phyloP scores from a whole-genome alignment of 148 eudicot genomes.

The Vaccinium vitisidaea region DNA sequence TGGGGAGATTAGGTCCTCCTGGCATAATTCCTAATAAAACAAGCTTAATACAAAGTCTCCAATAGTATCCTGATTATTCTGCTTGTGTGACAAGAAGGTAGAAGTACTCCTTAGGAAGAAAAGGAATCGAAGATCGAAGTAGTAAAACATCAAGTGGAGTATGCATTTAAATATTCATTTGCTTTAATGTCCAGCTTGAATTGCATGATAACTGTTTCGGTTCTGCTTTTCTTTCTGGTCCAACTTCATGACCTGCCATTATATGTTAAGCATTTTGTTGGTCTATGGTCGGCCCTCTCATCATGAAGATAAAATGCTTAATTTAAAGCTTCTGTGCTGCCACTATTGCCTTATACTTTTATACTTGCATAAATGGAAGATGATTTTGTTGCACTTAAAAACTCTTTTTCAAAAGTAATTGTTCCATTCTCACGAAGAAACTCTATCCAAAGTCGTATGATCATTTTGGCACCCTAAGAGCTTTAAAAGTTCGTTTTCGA shows the following conservation, averaged over 20 bases:
- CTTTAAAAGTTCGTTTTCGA: background rate
- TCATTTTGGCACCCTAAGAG: background rate
- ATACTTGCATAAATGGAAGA: background rate
- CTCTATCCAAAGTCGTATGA: background rate
- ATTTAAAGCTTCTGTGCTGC: background rate
- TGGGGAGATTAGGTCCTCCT: background rate
- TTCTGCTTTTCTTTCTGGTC: background rate
- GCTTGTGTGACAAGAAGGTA: background rate
- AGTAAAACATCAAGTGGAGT: background rate
- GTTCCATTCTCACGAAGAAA: background rate
- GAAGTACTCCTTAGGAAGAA: background rate
- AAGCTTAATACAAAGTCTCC: background rate
- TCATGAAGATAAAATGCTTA: background rate
- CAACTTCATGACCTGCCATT: no score
- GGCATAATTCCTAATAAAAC: background rate
- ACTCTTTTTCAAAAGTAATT: background rate
- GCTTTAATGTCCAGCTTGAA: background rate
- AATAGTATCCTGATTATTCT: background rate
- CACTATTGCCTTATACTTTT: background rate
- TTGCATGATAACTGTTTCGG: background rate
- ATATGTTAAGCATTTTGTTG: no score
- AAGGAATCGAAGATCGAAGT: background rate
- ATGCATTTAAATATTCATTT: constrained; percentile 1
- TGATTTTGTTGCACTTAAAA: background rate
- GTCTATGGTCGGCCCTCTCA: no score